Conservation (phyloP, 805 yeast species). For the Yarrowia sp. region DNA sequence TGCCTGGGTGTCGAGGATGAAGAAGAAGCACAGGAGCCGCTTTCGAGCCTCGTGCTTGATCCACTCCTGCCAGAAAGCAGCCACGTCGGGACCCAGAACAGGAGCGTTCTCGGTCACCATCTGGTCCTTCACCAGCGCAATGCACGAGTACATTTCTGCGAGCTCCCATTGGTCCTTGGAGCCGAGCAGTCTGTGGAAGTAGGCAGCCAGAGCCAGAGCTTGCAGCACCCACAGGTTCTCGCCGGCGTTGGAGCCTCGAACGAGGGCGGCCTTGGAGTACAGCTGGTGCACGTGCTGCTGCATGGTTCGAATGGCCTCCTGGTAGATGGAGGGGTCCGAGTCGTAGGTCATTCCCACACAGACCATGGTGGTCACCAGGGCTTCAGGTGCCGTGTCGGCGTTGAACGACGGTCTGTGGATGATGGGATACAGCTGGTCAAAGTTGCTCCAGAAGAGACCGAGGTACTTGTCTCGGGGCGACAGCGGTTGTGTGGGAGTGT, state of each 20-base stretch:
- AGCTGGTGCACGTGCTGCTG: conserved; percentile 20
- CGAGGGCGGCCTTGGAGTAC: conserved; percentile 12
- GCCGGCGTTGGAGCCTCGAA: conserved; percentile 33
- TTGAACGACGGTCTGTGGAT: conserved; percentile 52
- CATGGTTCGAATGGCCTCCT: conserved; percentile 46
- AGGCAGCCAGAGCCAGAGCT: conserved; percentile 46
- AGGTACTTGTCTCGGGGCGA: conserved; percentile 43
- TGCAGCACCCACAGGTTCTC: conserved; percentile 48
- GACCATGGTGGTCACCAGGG: conserved; percentile 46
- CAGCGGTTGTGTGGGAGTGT: not conserved
- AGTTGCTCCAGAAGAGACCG: conserved; percentile 51
- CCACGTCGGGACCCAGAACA: conserved; percentile 38
- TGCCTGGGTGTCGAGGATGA: conserved; percentile 54
- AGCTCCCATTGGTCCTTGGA: conserved; percentile 47
- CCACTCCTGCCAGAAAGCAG: conserved; percentile 53
- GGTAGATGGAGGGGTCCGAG: conserved; percentile 44
- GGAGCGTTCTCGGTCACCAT: conserved; percentile 28
- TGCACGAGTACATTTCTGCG: conserved; percentile 43
- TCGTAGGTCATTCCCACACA: conserved; percentile 49
- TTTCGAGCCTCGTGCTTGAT: conserved; percentile 54
- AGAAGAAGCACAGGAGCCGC: conserved; percentile 54
- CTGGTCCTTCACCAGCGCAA: conserved; percentile 32
- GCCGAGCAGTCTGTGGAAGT: conserved; percentile 48
- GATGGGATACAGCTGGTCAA: conserved; percentile 53
- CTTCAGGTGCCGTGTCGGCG: conserved; percentile 44